A percentile compares a stretch with the other conserved stretches of the same genome.
These are phyloP conservation scores for Linum tenue DNA, from an alignment of 345 rosid genomes.

Conservation along the genomic window DNA sequence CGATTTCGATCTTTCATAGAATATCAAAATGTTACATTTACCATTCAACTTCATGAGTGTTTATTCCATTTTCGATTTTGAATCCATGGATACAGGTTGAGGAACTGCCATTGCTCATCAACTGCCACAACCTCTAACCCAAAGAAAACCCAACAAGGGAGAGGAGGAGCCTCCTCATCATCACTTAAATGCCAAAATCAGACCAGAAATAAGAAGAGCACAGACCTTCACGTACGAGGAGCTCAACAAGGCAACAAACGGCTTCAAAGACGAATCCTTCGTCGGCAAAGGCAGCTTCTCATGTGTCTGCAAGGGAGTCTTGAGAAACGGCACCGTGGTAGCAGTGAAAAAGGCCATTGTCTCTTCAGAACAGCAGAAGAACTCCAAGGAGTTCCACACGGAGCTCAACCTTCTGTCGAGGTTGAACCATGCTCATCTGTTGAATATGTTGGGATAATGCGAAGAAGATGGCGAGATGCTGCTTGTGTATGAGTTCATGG, in stretches of 20 bases:
- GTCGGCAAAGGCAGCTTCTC: slow-evolving; percentile 98
- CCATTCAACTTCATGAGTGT: too few species aligned
- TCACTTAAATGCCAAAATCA: slow-evolving; percentile 35
- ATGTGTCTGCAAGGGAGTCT: slow-evolving; percentile 82
- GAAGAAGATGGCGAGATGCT: slow-evolving; percentile 95
- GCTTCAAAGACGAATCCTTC: slow-evolving; percentile 84
- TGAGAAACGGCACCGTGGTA: slow-evolving; percentile 73
- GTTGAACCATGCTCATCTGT: slow-evolving; percentile 88
- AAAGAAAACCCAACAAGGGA: slow-evolving; percentile 29
- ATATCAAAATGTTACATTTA: too few species aligned
- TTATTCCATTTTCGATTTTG: too few species aligned
- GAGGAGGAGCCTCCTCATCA: slow-evolving; percentile 22
- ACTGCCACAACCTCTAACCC: slow-evolving; percentile 34
- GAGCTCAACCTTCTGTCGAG: slow-evolving; percentile 90
- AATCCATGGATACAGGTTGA: too few species aligned
- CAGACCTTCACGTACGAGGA: slow-evolving; percentile 69
- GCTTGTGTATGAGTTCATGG: slow-evolving; percentile 97
- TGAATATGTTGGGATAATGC: slow-evolving; percentile 88
- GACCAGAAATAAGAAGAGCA: slow-evolving; percentile 68
- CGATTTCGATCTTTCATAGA: too few species aligned
- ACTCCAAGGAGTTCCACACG: slow-evolving; percentile 84
- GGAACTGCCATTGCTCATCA: slow-evolving; percentile 67
- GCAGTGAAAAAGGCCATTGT: slow-evolving; percentile 89
- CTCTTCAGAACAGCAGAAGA: slow-evolving; percentile 75
- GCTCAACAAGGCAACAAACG: slow-evolving; percentile 65